A percentile compares a stretch with the other conserved stretches of the same genome.
Evolutionary conservation across 192 early-diverging fungal genomes (phyloP).

Genomic region (Gryganskiella cystojenkinii): DNA sequence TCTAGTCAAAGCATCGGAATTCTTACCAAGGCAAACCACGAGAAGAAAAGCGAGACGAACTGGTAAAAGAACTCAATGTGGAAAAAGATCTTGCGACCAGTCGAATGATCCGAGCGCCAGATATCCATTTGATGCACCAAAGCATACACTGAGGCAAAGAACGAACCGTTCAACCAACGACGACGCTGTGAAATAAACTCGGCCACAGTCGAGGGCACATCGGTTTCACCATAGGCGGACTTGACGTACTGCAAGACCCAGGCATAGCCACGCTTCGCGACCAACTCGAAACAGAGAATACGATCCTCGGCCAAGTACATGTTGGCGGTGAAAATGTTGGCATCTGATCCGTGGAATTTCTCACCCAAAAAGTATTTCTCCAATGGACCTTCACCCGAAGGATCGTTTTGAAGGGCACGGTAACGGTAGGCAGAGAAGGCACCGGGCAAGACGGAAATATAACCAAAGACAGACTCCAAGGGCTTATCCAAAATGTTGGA

Average conservation of each 20-base stretch:
- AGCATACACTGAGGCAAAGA: constrained; percentile 93
- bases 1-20: background rate
- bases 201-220: constrained; percentile 79
- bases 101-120: constrained; percentile 79
- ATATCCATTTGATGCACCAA: constrained; percentile 81
- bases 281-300: constrained; percentile 87
- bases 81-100: constrained; percentile 78
- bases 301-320: constrained; percentile 90
- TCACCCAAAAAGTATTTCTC: constrained; percentile 83
- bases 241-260: constrained; percentile 84
- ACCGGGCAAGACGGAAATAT: constrained; percentile 88
- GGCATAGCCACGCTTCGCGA: constrained; percentile 72
- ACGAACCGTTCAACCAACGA: constrained; percentile 96
- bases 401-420: constrained; percentile 74
- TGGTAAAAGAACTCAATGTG: constrained; percentile 87
- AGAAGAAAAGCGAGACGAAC: constrained; percentile 82
- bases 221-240: constrained; percentile 80
- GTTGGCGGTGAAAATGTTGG: constrained; percentile 79
- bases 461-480: constrained; percentile 87
- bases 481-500: constrained; percentile 76
- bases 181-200: constrained; percentile 98
- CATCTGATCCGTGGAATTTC: constrained; percentile 63
- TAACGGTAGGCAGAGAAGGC: constrained; percentile 90
- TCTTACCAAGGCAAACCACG: constrained; percentile 88
- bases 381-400: constrained; percentile 68